Evolutionary conservation across 805 yeast genomes (phyloP).

Genomic region (Sugiyamaella floridensis): DNA sequence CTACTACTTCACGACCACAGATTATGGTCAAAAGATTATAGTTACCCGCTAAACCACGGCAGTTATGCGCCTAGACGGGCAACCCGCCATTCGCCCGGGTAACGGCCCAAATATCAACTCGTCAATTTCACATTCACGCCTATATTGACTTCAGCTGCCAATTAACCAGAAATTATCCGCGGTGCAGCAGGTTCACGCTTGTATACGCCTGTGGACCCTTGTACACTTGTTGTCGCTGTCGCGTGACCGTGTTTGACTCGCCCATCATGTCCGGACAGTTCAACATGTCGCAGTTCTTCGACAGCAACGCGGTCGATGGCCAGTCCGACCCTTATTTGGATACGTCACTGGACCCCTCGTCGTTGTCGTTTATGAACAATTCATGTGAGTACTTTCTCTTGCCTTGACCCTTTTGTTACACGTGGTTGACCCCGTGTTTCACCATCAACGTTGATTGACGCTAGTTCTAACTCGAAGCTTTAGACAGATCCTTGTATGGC

Average conservation of each 20-base stretch:
- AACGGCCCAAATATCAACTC: background rate
- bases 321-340: background rate
- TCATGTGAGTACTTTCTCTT: background rate
- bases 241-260: background rate
- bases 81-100: background rate
- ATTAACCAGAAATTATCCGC: background rate
- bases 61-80: background rate
- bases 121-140: too few relatives aligned
- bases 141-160: too few relatives aligned
- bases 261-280: background rate
- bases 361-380: conserved; percentile 6
- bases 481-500: background rate
- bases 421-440: background rate
- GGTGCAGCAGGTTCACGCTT: background rate
- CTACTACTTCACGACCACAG: too few relatives aligned
- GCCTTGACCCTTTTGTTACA: background rate
- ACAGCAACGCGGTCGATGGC: background rate
- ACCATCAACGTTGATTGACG: background rate
- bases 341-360: conserved; percentile 9
- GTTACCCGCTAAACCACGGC: too few relatives aligned
- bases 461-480: background rate
- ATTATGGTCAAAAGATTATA: too few relatives aligned
- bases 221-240: background rate
- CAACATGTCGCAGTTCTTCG: conserved; percentile 2
- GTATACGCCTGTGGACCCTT: background rate